phyloP scores from a whole-genome alignment of 192 early-diverging fungal species.

The Entomortierella lignicola region DNA sequence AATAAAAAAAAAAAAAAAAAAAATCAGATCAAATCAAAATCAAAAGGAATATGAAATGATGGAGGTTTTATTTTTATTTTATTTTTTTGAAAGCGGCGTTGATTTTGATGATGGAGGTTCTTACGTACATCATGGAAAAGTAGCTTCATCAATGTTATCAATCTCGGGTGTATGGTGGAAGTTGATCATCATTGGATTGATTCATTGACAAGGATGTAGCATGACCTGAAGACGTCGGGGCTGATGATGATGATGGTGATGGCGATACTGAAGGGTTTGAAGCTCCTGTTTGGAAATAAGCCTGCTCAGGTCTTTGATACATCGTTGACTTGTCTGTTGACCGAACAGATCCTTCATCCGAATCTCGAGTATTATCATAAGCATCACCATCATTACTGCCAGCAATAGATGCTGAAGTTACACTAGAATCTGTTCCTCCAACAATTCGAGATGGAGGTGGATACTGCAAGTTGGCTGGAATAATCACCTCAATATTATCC shows the following conservation, averaged over 20 bases:
- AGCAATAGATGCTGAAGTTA: background rate
- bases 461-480: background rate
- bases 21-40: too few relatives aligned
- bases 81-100: too few relatives aligned
- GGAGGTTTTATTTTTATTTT: too few relatives aligned
- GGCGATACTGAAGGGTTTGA: background rate
- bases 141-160: background rate
- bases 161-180: constrained; percentile 4
- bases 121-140: too few relatives aligned
- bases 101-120: too few relatives aligned
- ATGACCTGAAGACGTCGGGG: background rate
- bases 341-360: too few relatives aligned
- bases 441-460: background rate
- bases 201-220: too few relatives aligned
- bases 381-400: background rate
- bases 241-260: background rate
- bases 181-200: background rate
- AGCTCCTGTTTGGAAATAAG: background rate
- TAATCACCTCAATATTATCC: constrained; percentile 8
- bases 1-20: constrained; percentile 10
- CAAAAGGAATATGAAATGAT: too few relatives aligned
- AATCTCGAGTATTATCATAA: too few relatives aligned
- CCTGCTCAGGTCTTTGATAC: constrained; percentile 1
- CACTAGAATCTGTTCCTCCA: too few relatives aligned
- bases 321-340: too few relatives aligned